Percentiles rank a stretch among this genome's conserved stretches.
These are phyloP conservation scores for Sporobolomyces phaffii DNA, from an alignment of 768 basidiomycete species.

Conservation along the genomic window DNA sequence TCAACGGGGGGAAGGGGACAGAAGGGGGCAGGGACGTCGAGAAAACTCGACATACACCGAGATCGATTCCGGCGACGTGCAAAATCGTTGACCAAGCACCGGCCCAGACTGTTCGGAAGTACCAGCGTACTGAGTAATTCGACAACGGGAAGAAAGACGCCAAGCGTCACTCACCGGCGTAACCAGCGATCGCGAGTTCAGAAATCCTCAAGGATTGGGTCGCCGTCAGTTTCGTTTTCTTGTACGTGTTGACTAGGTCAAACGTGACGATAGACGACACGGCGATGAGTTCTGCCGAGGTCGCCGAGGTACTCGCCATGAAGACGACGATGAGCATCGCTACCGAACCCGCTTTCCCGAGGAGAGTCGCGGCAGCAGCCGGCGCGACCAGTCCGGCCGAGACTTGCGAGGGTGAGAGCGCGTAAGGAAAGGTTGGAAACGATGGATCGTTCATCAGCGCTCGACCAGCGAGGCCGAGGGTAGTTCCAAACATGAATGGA, in stretches of 20 bases:
- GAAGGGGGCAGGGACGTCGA: no score
- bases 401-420: slow-evolving; percentile 59
- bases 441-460: slow-evolving; percentile 56
- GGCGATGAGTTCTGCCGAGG: slow-evolving; percentile 84
- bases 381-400: slow-evolving; percentile 80
- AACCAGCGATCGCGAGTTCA: slow-evolving; percentile 1
- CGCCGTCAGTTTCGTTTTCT: slow-evolving; percentile 24
- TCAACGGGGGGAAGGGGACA: neutral
- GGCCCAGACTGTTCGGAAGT: slow-evolving; percentile 16
- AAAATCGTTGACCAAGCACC: slow-evolving; percentile 24
- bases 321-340: slow-evolving; percentile 62
- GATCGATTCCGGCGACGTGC: slow-evolving; percentile 10
- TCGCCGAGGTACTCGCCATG: slow-evolving; percentile 53
- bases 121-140: no score
- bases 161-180: neutral
- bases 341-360: slow-evolving; percentile 69
- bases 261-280: slow-evolving; percentile 77
- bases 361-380: slow-evolving; percentile 71
- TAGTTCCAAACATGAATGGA: slow-evolving; percentile 75
- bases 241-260: slow-evolving; percentile 73
- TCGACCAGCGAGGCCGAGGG: slow-evolving; percentile 78
- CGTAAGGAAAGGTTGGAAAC: slow-evolving; percentile 34
- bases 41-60: neutral
- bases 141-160: neutral
- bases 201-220: slow-evolving; percentile 8